phyloP scores from a whole-genome alignment of 495 filamentous ascomycete genomes.

The Echria macrotheca region DNA sequence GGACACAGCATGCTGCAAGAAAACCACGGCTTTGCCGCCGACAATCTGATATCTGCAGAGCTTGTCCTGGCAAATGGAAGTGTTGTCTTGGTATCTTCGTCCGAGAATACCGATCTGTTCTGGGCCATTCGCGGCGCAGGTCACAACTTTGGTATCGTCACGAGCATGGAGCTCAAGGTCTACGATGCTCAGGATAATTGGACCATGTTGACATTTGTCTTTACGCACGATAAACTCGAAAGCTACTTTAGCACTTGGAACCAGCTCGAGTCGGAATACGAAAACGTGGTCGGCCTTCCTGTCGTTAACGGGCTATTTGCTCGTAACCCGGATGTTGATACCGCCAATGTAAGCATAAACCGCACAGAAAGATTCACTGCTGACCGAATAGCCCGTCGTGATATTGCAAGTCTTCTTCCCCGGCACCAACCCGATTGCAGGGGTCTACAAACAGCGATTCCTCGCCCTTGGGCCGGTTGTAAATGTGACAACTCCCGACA shows the following conservation, averaged over 20 bases:
- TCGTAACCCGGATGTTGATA: conserved; percentile 36
- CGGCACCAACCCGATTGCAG: not conserved
- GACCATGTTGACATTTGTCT: conserved; percentile 29
- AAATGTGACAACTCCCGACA: not conserved
- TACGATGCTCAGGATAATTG: conserved; percentile 1
- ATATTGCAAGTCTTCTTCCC: not conserved
- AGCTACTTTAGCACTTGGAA: conserved; percentile 21
- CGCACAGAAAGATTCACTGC: too few relatives aligned
- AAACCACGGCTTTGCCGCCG: conserved; percentile 44
- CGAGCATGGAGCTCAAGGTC: conserved; percentile 10
- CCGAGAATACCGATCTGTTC: conserved; percentile 37
- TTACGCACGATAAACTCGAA: conserved; percentile 34
- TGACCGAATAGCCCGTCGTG: conserved; percentile 2
- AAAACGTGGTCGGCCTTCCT: conserved; percentile 29
- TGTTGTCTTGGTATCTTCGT: conserved; percentile 26
- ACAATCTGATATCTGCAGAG: conserved; percentile 42
- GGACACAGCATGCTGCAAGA: conserved; percentile 49
- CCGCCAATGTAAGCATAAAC: conserved; percentile 2
- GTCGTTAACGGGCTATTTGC: conserved; percentile 34
- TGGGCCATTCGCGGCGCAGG: conserved; percentile 51
- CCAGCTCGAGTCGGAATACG: conserved; percentile 13
- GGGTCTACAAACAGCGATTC: not conserved
- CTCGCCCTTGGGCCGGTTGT: not conserved
- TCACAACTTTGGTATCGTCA: conserved; percentile 51
- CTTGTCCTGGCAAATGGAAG: conserved; percentile 46